These are phyloP conservation scores for Tricholoma hemisulphureum DNA, from an alignment of 768 basidiomycete species.

Conservation along the genomic window DNA sequence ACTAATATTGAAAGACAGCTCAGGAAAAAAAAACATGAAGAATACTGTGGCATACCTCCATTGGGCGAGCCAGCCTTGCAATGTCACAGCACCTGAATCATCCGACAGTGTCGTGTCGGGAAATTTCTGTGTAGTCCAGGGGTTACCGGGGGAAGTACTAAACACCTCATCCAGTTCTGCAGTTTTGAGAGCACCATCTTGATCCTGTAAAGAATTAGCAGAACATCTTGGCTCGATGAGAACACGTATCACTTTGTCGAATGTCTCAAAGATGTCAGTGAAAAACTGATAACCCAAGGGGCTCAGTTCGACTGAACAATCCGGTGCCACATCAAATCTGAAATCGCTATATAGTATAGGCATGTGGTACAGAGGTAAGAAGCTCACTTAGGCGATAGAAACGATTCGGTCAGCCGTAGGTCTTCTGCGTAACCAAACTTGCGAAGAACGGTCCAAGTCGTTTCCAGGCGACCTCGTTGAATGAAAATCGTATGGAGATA, in stretches of 20 bases:
- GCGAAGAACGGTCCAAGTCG: constrained; percentile 95
- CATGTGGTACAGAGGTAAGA: neutral
- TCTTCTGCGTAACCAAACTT: constrained; percentile 98
- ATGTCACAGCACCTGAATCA: constrained; percentile 85
- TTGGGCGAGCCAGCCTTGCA: constrained; percentile 97
- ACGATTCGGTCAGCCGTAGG: constrained; percentile 81
- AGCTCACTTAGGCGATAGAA: constrained; percentile 83
- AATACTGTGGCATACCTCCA: constrained; percentile 72
- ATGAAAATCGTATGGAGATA: constrained; percentile 97
- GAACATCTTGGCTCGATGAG: neutral
- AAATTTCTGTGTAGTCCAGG: constrained; percentile 92
- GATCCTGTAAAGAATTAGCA: constrained; percentile 55
- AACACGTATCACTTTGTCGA: constrained; percentile 68
- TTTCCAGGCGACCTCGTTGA: constrained; percentile 91
- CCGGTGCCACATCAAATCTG: constrained; percentile 90
- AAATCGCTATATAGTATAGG: constrained; percentile 2
- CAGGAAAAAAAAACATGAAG: neutral
- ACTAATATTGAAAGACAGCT: constrained; percentile 37
- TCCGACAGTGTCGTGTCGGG: constrained; percentile 87
- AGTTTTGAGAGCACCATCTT: constrained; percentile 88
- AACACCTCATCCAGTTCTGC: constrained; percentile 86
- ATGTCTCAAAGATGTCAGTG: constrained; percentile 93
- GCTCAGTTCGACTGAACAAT: constrained; percentile 94
- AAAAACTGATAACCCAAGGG: constrained; percentile 96
- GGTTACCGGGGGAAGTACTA: constrained; percentile 92